Evolutionary conservation across 768 basidiomycete species (phyloP).

Genomic region (Cystoderma amianthinum): DNA sequence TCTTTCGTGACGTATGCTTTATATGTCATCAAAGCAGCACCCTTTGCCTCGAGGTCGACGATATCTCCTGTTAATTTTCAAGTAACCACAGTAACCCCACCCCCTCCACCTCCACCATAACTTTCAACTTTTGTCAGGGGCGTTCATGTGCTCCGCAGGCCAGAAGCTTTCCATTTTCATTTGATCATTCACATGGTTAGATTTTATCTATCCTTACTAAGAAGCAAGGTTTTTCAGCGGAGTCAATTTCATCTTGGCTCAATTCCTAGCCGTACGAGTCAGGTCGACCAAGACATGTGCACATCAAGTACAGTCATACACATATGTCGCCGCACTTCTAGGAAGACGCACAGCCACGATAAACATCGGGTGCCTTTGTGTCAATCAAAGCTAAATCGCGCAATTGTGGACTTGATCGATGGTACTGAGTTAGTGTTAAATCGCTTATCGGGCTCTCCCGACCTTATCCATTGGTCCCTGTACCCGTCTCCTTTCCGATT

Average conservation of each 20-base stretch:
- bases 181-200: not conserved
- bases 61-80: not conserved
- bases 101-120: not conserved
- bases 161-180: too few relatives aligned
- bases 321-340: not conserved
- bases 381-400: not conserved
- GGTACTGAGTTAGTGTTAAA: too few relatives aligned
- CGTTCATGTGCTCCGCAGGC: too few relatives aligned
- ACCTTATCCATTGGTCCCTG: not conserved
- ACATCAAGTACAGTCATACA: not conserved
- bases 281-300: not conserved
- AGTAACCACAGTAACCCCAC: not conserved
- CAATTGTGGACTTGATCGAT: not conserved
- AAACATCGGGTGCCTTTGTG: not conserved
- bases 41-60: constrained; percentile 4
- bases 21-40: too few relatives aligned
- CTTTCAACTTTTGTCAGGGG: too few relatives aligned
- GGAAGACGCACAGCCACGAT: not conserved
- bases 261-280: not conserved
- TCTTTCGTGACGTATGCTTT: too few relatives aligned
- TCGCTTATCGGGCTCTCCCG: not conserved
- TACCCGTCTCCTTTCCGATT: not conserved
- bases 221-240: not conserved
- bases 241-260: not conserved
- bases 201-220: not conserved